A percentile compares a stretch with the other conserved stretches of the same genome.
Conservation (phyloP, 148 eudicot species). For the Arctostaphylos glauca region DNA sequence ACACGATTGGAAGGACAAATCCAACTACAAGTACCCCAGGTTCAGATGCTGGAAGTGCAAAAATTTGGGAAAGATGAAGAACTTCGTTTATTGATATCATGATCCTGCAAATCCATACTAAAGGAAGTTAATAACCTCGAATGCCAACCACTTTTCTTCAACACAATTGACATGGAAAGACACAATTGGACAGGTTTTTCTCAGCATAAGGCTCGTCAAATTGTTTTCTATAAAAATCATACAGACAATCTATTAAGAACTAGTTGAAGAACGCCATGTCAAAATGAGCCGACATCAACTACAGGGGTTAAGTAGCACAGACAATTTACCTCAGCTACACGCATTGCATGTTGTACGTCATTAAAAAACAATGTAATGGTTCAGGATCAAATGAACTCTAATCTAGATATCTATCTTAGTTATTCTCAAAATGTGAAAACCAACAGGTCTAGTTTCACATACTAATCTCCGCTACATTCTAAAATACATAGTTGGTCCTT, state of each 20-base stretch:
- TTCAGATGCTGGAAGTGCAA: constrained; percentile 55
- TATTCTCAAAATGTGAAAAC: not conserved
- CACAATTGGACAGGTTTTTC: not conserved
- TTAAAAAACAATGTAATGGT: not conserved
- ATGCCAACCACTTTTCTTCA: not conserved
- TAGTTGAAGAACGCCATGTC: not conserved
- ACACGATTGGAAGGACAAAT: constrained; percentile 63
- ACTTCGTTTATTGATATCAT: constrained; percentile 74
- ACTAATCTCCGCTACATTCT: no score
- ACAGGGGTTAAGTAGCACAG: not conserved
- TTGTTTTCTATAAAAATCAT: not conserved
- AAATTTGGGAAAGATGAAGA: constrained; percentile 63
- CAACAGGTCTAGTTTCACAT: no score
- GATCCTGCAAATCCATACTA: constrained; percentile 51
- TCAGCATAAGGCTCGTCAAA: not conserved
- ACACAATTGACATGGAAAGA: not conserved
- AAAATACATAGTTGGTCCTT: not conserved
- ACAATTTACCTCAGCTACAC: not conserved
- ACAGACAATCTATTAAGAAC: not conserved
- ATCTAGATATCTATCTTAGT: not conserved
- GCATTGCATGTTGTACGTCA: not conserved
- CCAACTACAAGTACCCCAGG: constrained; percentile 71
- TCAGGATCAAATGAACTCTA: not conserved
- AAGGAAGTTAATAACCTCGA: not conserved
- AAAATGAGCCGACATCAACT: not conserved